Base-by-base conservation (phyloP, 2,329 filamentous ascomycete species). In the Aspergillus sp. region DNA sequence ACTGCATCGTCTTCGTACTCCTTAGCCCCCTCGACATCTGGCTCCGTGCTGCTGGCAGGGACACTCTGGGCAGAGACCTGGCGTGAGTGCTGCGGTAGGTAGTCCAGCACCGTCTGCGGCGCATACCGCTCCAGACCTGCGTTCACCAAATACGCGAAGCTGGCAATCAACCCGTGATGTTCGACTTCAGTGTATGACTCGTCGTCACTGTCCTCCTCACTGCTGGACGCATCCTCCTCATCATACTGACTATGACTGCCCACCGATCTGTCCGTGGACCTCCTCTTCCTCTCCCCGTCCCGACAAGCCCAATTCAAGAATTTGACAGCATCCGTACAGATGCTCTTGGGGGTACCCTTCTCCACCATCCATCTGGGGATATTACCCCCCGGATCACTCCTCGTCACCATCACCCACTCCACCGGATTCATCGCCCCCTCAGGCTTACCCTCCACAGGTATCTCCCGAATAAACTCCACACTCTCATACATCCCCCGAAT, bases 351-450 rank as follows among this genome's bases (percentile, higher is more conserved):
- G 0, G 92, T 96, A 30, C 90, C 91, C 71, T 91, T 88, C 70
- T 96, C 92, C n/a, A 96, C 91, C 83, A 96, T 88, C 77, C 95
- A 96, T 13, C 90, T 85, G 1, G 92, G 92, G 17, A 96, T 92
- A 61, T 87, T 94, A 55, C 92, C 92, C 10, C 92, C 92, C 3
- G 92, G 92, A 68, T 96, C 92, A 73, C 90, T 94, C 52, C 92
- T 84, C 1, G 92, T 96, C 17, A 96, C 86, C 92, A 96, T 96
- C 62, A 95, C 85, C 92, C 92, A 96, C 74, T 96, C 92, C 1
- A 96, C 83, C 0, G 88, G 86, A 65, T 88, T 88, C 8, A 78
- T 75, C 64, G 88, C 60, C 39, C 63, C 52, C 61, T 60, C 48
- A 60, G 48, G 38, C 59, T 62, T 41, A 49, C 60, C 48, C 36